A percentile compares a stretch with the other conserved stretches of the same genome.
These are phyloP conservation scores for Penicillium bialowiezense DNA, from an alignment of 495 filamentous ascomycete species.

Conservation along the genomic window DNA sequence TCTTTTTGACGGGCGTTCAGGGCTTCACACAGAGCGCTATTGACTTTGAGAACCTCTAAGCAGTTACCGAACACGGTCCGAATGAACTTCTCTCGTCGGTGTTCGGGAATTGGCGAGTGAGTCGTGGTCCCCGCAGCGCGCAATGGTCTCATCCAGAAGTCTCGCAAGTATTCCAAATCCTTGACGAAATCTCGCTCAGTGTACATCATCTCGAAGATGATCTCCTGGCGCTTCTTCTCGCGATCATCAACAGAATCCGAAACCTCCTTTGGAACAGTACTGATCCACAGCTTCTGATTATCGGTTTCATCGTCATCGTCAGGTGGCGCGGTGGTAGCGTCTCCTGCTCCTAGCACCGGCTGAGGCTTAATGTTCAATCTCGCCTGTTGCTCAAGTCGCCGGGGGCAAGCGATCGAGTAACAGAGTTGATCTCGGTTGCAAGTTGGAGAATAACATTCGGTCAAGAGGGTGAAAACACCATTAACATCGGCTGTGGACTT, in stretches of 20 bases:
- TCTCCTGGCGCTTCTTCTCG: slow-evolving; percentile 96
- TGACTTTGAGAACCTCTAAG: slow-evolving; percentile 90
- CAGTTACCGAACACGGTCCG: slow-evolving; percentile 94
- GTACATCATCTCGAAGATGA: slow-evolving; percentile 98
- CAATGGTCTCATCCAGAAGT: slow-evolving; percentile 98
- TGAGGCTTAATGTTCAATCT: slow-evolving; percentile 88
- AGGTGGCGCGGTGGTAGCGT: slow-evolving; percentile 75
- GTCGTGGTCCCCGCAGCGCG: slow-evolving; percentile 62
- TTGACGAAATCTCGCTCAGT: slow-evolving; percentile 99
- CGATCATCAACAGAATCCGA: slow-evolving; percentile 82
- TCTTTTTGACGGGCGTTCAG: slow-evolving; percentile 90
- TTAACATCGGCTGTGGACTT: slow-evolving; percentile 77
- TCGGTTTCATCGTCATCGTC: slow-evolving; percentile 79
- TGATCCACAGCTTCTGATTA: slow-evolving; percentile 99
- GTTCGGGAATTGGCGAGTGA: slow-evolving; percentile 82
- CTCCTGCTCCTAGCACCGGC: slow-evolving; percentile 78
- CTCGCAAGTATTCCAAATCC: slow-evolving; percentile 93
- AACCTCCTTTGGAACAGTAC: slow-evolving; percentile 93
- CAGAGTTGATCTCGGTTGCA: slow-evolving; percentile 93
- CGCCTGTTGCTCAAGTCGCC: slow-evolving; percentile 91
- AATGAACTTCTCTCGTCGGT: slow-evolving; percentile 85
- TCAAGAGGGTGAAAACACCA: slow-evolving; percentile 92
- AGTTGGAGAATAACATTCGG: slow-evolving; percentile 97
- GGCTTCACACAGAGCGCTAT: slow-evolving; percentile 78
- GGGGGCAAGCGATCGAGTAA: slow-evolving; percentile 97